A percentile compares a stretch with the other conserved stretches of the same genome.
Conservation (phyloP, 148 eudicot species). For the Rhododendron williamsianum region DNA sequence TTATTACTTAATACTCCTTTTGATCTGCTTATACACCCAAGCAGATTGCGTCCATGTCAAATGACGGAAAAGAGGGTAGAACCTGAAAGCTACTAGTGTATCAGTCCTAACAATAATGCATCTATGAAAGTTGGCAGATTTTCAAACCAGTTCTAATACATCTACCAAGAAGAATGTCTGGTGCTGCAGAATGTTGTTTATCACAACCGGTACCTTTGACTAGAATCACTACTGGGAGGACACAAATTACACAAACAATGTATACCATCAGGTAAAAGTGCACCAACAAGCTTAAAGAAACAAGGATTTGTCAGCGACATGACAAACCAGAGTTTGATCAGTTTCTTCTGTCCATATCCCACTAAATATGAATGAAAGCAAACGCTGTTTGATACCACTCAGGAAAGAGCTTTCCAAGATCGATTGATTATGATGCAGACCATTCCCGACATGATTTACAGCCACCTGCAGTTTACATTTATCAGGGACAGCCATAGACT, state of each 20-base stretch:
- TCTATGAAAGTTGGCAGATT: neutral
- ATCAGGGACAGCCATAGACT: slow-evolving; percentile 37
- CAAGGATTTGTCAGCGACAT: slow-evolving; percentile 1
- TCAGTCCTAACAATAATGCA: neutral
- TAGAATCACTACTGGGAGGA: neutral
- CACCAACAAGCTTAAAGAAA: slow-evolving; percentile 3
- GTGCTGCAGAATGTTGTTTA: neutral
- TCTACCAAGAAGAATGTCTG: neutral
- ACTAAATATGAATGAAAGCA: slow-evolving; percentile 85
- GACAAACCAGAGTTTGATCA: slow-evolving; percentile 66
- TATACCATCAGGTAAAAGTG: slow-evolving; percentile 10
- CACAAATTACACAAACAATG: neutral
- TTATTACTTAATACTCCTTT: neutral
- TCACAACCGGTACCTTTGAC: neutral
- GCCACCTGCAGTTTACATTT: slow-evolving; percentile 32
- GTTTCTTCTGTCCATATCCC: slow-evolving; percentile 88
- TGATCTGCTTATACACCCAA: neutral
- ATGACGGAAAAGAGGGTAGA: neutral
- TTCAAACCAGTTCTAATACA: neutral
- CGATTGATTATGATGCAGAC: slow-evolving; percentile 22
- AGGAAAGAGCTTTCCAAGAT: slow-evolving; percentile 37
- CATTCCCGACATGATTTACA: slow-evolving; percentile 35
- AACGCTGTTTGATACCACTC: slow-evolving; percentile 84
- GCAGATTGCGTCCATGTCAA: slow-evolving; percentile 1
- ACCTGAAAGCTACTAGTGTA: neutral